A percentile compares a stretch with the other conserved stretches of the same genome.
Conservation (phyloP, 345 rosid genomes). For the Sisymbrium altissimum region DNA sequence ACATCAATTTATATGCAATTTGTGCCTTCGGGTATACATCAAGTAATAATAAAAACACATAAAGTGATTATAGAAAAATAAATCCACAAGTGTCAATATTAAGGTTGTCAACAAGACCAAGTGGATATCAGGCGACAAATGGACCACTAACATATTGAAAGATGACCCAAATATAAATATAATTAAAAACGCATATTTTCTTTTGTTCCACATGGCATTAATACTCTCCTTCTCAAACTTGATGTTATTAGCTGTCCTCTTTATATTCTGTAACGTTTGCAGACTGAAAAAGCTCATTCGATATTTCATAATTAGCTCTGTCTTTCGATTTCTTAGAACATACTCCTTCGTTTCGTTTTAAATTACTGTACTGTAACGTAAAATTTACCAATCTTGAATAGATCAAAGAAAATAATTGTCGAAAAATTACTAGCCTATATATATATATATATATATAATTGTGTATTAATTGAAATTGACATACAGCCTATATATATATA, state of each 20-base stretch:
- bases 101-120: slow-evolving; percentile 24
- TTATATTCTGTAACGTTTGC: background rate
- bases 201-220: background rate
- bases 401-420: no score
- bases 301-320: no score
- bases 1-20: background rate
- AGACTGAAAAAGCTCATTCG: background rate
- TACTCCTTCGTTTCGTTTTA: no score
- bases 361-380: no score
- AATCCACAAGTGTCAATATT: background rate
- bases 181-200: no score
- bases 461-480: no score
- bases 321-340: no score
- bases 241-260: slow-evolving; percentile 1
- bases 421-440: no score
- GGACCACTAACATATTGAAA: slow-evolving; percentile 11
- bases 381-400: no score
- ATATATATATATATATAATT: no score
- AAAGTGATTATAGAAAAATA: background rate
- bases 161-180: background rate
- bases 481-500: no score
- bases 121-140: slow-evolving; percentile 18
- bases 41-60: background rate
- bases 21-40: background rate
- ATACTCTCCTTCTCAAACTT: background rate